A percentile compares a stretch with the other conserved stretches of the same genome.
Evolutionary conservation across 352 stramenopile genomes (phyloP).

Genomic region (Phytophthora meadii): DNA sequence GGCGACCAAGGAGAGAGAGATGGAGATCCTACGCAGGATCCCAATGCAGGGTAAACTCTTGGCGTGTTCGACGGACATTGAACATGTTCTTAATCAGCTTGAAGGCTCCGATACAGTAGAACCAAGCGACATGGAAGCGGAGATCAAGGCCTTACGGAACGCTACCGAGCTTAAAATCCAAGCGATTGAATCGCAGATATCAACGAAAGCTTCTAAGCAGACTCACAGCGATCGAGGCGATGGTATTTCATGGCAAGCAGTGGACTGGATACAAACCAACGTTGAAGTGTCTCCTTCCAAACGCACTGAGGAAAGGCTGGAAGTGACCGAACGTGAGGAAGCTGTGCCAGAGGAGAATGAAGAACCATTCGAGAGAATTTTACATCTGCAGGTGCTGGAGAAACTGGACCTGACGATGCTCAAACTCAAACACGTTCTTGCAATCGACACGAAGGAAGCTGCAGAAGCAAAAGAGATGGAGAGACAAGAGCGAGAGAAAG

Average conservation of each 20-base stretch:
- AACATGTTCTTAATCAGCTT: conserved; percentile 50
- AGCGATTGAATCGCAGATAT: conserved; percentile 44
- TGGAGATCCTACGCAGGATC: conserved; percentile 53
- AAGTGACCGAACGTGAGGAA: not conserved
- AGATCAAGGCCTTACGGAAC: conserved; percentile 30
- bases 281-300: conserved; percentile 9
- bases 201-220: not conserved
- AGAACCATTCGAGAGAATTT: conserved; percentile 39
- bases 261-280: conserved; percentile 37
- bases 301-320: not conserved
- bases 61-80: conserved; percentile 48
- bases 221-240: not conserved
- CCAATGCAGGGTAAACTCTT: conserved; percentile 56
- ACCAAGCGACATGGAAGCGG: conserved; percentile 11
- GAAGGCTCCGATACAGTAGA: conserved; percentile 25
- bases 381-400: conserved; percentile 56
- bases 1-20: conserved; percentile 39
- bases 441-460: conserved; percentile 57
- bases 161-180: conserved; percentile 31
- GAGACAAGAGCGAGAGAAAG: conserved; percentile 18
- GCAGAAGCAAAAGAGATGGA: conserved; percentile 34
- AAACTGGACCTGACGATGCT: conserved; percentile 75
- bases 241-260: conserved; percentile 17
- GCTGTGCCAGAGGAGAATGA: conserved; percentile 1
- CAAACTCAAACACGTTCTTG: conserved; percentile 61